Conservation (phyloP, 495 filamentous ascomycete species). For the Hyphodiscus hymeniophilus region DNA sequence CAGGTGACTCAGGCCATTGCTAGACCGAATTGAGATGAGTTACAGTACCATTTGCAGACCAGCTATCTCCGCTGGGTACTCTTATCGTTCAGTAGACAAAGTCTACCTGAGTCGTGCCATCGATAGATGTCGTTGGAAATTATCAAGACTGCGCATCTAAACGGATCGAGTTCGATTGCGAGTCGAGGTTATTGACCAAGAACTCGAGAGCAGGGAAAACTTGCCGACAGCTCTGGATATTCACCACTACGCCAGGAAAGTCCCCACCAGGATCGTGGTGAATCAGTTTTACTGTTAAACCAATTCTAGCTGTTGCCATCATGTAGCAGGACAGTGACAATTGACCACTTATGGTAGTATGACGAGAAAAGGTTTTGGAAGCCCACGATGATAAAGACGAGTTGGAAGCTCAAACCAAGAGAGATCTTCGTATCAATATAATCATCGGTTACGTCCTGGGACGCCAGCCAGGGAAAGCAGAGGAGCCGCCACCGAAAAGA, state of each 20-base stretch:
- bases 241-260: constrained; percentile 1
- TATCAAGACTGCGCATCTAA: constrained; percentile 6
- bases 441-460: too few relatives aligned
- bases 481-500: too few relatives aligned
- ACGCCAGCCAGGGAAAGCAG: too few relatives aligned
- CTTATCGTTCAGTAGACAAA: constrained; percentile 2
- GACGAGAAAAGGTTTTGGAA: too few relatives aligned
- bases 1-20: constrained; percentile 5
- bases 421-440: too few relatives aligned
- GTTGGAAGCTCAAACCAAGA: too few relatives aligned
- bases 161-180: constrained; percentile 2
- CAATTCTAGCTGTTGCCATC: constrained; percentile 6
- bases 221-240: not conserved
- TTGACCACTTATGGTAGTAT: too few relatives aligned
- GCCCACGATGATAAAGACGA: too few relatives aligned
- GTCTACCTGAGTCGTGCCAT: constrained; percentile 1
- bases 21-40: constrained; percentile 6
- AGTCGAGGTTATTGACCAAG: constrained; percentile 1
- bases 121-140: constrained; percentile 4
- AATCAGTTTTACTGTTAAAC: not conserved
- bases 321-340: constrained; percentile 1
- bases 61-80: not conserved
- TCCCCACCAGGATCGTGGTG: constrained; percentile 5
- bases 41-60: not conserved
- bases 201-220: constrained; percentile 1